Base-by-base conservation (phyloP, 2,329 filamentous ascomycete genomes). In the Acephala macrosclerotiorum region DNA sequence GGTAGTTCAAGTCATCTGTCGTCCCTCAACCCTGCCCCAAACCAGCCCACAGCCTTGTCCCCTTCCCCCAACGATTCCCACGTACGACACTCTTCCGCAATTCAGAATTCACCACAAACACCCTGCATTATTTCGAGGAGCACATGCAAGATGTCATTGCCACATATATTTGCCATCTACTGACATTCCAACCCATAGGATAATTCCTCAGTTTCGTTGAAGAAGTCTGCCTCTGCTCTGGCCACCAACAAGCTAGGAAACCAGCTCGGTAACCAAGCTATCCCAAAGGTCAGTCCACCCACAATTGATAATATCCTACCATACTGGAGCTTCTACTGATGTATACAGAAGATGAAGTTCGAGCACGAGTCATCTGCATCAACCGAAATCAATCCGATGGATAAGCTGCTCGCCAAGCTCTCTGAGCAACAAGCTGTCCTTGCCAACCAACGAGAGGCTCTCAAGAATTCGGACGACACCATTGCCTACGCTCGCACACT, bases 331-430 rank as follows among this genome's bases (percentile, higher is more conserved):
- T 64, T 69, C 56, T 71, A 58, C 71, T 71, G 72, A 79, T 71
- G 40, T 70, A 75, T 73, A 74, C 76, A 82, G 80, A 83, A 82
- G 79, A 78, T 81, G 71, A 82, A 86, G 80, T 76, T 80, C 59
- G 82, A 74, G 67, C 81, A 84, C 71, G 82, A 85, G 16, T 69
- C 74, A 36, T 71, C 76, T 11, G 74, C 73, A 6, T 68, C 76
- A 12, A 68, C 74, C 56, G 83, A 84, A 47, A 69, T 78, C 35
- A 85, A 83, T 63, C 82, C 84, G 9, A 88, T 94, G 83, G 92
- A 96, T 73, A 89, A 89, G 66, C 86, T 94, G 60, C 81, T 94
- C 69, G 87, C 90, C 63, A 91, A 89, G 75, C 83, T 95, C 57
- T 87, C 87, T n/a, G 89, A 94, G 76, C 90, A 93, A 73, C 87